phyloP scores from a whole-genome alignment of 257 asterid genomes.

The Ballota nigra region DNA sequence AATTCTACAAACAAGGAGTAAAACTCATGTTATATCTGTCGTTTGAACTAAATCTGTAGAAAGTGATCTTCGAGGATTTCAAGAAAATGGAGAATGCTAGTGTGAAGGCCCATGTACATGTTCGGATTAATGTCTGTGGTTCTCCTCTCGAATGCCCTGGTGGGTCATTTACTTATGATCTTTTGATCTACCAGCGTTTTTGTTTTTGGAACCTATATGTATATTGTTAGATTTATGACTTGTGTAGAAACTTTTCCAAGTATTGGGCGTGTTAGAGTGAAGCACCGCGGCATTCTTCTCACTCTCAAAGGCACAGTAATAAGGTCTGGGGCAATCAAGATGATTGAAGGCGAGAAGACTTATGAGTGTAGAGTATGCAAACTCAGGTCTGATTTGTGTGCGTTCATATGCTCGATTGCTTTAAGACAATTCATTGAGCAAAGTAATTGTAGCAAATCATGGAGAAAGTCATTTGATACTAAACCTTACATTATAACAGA shows the following conservation, averaged over 20 bases:
- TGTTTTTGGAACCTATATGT: background rate
- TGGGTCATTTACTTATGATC: constrained; percentile 32
- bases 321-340: constrained; percentile 91
- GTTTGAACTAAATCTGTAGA: constrained; percentile 41
- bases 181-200: background rate
- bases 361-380: constrained; percentile 84
- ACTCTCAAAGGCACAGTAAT: constrained; percentile 95
- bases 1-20: background rate
- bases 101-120: constrained; percentile 67
- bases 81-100: constrained; percentile 55
- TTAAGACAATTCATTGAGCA: background rate
- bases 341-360: constrained; percentile 93
- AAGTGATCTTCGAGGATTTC: constrained; percentile 63
- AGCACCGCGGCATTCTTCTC: constrained; percentile 90
- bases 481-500: constrained; percentile 2
- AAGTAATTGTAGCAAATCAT: background rate
- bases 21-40: constrained; percentile 11
- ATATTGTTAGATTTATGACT: constrained; percentile 8
- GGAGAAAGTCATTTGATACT: background rate
- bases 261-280: constrained; percentile 88
- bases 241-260: constrained; percentile 87
- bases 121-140: constrained; percentile 74
- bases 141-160: constrained; percentile 98
- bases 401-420: constrained; percentile 19
- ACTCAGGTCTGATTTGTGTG: constrained; percentile 59